Conservation (phyloP, 441 rosid genomes). For the Rhodomyrtus psidioides region DNA sequence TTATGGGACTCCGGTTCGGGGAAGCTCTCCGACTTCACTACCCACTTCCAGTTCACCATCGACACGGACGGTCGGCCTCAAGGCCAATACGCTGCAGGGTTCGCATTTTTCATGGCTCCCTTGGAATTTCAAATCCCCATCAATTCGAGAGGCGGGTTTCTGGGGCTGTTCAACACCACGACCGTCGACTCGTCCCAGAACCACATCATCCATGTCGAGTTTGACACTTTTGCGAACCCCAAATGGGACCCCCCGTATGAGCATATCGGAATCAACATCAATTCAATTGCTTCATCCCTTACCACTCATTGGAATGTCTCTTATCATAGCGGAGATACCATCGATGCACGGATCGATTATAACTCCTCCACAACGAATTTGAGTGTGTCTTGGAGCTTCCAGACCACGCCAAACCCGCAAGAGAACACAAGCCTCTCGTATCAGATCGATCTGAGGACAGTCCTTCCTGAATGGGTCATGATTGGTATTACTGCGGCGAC, state of each 20-base stretch:
- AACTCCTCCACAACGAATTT: constrained; percentile 16
- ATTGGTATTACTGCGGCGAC: constrained; percentile 31
- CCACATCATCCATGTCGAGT: neutral
- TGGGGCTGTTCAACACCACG: neutral
- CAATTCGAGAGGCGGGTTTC: constrained; percentile 13
- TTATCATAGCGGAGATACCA: constrained; percentile 10
- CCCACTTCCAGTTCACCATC: constrained; percentile 2
- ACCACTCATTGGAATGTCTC: constrained; percentile 22
- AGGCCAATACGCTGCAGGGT: neutral
- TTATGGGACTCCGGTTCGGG: constrained; percentile 38
- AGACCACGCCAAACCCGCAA: neutral
- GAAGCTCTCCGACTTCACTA: neutral
- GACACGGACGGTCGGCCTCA: neutral
- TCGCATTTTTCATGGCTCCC: constrained; percentile 7
- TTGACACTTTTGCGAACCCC: constrained; percentile 2
- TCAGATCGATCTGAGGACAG: constrained; percentile 15
- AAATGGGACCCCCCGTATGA: constrained; percentile 42
- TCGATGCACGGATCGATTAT: constrained; percentile 19
- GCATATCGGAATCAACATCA: constrained; percentile 36
- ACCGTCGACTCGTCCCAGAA: neutral
- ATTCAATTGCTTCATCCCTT: constrained; percentile 17
- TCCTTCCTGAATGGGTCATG: constrained; percentile 26
- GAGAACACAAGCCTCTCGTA: constrained; percentile 20
- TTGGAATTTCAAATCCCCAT: constrained; percentile 6
- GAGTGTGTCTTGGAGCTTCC: constrained; percentile 20